Evolutionary conservation across 345 rosid genomes (phyloP), one percentile per base, ranked within the genome.

Genomic region (Rhizophora apiculata): DNA sequence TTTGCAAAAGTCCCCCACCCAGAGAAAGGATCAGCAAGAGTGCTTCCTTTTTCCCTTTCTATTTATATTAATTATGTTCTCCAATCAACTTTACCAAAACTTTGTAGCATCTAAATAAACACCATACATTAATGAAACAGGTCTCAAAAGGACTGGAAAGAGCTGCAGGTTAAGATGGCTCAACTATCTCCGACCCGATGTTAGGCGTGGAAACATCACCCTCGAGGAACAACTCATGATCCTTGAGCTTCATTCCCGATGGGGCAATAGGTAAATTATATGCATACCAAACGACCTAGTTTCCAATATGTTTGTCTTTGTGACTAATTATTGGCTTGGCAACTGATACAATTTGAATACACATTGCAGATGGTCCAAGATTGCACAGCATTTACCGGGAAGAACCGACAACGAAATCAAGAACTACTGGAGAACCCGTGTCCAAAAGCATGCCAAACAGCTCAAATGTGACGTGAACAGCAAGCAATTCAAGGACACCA

Each of bases 91-190:
- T 43, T 43, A 43, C 18, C 49, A 43, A 43, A 43, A 15, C 49
- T 39, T 39, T 39, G 46, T 39, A 4, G 6, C 16, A 5, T 8
- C 59, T 65, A 8, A 22, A 30, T 19, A n/a, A 78, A 9, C 49
- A 13, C 18, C 19, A 43, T 43, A 13, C 19, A 49, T 16, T 30
- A 26, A 54, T 67, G 59, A 29, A 67, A 76, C 84, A 77, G 81
- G 77, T 32, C 76, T 77, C 39, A 72, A 72, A 68, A 24, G 81
- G 69, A 77, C 81, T 6, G 81, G 81, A 43, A 77, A 77, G 43
- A 77, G 81, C 66, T 77, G 81, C 70, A 77, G 81, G 64, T 64
- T 77, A 59, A 64, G 81, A 72, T 77, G 81, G 81, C 74, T 77
- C 8, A 77, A 77, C 64, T 77, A 77, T 65, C 69, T 77, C 16